A percentile compares a stretch with the other conserved stretches of the same genome.
phyloP scores from a whole-genome alignment of 1,284 basidiomycete species.

The Ustilago bromivora region DNA sequence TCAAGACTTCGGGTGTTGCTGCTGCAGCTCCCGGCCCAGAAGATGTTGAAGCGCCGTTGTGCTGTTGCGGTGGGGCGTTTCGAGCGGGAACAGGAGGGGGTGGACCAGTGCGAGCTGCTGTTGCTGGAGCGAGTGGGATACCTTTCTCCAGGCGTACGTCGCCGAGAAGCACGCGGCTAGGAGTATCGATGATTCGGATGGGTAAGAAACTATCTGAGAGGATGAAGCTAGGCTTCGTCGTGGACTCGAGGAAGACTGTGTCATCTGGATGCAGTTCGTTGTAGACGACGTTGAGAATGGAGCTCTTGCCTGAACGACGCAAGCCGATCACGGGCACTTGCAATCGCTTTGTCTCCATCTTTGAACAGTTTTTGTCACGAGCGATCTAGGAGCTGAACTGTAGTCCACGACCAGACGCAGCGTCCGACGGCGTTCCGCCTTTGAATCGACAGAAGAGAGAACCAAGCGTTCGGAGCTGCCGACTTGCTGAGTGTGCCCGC shows the following conservation, averaged over 20 bases:
- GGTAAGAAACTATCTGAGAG: conserved; percentile 83
- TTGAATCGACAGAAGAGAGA: neutral
- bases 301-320: conserved; percentile 83
- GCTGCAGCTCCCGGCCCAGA: conserved; percentile 7
- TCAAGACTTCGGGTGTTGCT: conserved; percentile 23
- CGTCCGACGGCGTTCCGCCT: neutral
- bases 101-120: conserved; percentile 26
- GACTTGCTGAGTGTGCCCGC: neutral
- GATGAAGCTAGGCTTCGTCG: conserved; percentile 37
- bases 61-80: conserved; percentile 16
- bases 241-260: conserved; percentile 85
- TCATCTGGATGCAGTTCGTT: conserved; percentile 85
- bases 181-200: conserved; percentile 95
- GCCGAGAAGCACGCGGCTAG: conserved; percentile 76
- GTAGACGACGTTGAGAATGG: conserved; percentile 90
- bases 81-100: conserved; percentile 42
- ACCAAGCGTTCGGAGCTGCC: neutral
- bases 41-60: neutral
- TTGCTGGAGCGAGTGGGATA: conserved; percentile 28
- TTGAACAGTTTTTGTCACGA: neutral
- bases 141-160: conserved; percentile 43
- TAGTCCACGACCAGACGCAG: neutral
- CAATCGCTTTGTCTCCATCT: conserved; percentile 38
- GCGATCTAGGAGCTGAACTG: neutral
- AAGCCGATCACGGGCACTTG: conserved; percentile 51